Base-by-base conservation (phyloP, 192 early-diverging fungal genomes). In the Chytriomyces sp. region DNA sequence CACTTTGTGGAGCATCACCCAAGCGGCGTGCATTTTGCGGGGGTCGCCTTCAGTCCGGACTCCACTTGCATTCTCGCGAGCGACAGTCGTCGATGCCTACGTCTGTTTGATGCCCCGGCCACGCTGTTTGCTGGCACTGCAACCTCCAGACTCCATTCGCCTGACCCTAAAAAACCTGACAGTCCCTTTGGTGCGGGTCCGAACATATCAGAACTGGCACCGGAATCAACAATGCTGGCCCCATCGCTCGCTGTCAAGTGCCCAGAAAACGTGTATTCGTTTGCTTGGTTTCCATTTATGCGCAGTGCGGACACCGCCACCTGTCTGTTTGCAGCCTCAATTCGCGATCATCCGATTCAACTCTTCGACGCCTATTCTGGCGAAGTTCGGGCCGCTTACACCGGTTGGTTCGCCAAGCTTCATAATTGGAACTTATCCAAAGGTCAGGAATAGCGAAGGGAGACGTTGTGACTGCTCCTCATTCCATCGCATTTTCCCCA, bases 401-500 rank as follows among this genome's bases (percentile, higher is more conserved):
- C 65, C 8, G 65, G 65, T 68, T 19, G 19, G 63, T 65, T 41
- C 2, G 19, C n/a, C n/a, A n/a, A n/a, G n/a, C n/a, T n/a, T n/a
- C n/a, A n/a, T n/a, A n/a, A n/a, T n/a, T n/a, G n/a, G n/a, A n/a
- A n/a, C n/a, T n/a, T n/a, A n/a, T n/a, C n/a, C n/a, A n/a, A n/a
- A n/a, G n/a, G 17, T 8, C 6, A 68, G 65, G 52, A 0, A 31
- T 68, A 26, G 54, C 65, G 8, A 34, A 68, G 22, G 65, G 65
- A n/a, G 65, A 68, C 31, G 31, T 68, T 12, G 39, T 39, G 1
- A 68, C 65, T 22, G 65, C 65, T 22, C 65, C 65, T 7, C 65
- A 68, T 30, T 55, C 52, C 6, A 19, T 34, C n/a, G 52, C 65
- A 0, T 68, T 68, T 32, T 34, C 22, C 14, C 52, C 52, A 17